Base-by-base conservation (phyloP, 331 rosid species). In the Malus hybrid region DNA sequence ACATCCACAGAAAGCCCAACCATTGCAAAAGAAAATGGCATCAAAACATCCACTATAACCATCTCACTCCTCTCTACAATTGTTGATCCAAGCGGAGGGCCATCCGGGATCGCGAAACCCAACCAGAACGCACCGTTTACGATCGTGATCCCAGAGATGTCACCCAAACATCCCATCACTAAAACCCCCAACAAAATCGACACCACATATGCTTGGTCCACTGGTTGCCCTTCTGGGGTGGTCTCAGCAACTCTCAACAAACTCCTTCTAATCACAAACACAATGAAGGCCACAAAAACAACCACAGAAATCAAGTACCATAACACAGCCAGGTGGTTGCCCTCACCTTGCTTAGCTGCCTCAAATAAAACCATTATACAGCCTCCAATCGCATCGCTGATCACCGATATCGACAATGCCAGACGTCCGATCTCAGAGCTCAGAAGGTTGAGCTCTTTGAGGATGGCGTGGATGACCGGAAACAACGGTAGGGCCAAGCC, bases 361-460 rank as follows among this genome's bases (percentile, higher is more conserved):
- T 91, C 98, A 56, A 91, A 91, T 12, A 68, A 50, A 2, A 83
- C 2, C 3, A 88, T 1, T 0, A 63, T n/a, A 24, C 0, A 4
- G 0, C 84, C 10, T 14, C 91, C 91, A 0, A 91, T 15, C 0
- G 75, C 22, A 3, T 93, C 98, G 18, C 92, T 71, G 34, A 93
- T 73, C 0, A 93, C 24, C 1, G 93, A 74, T 0, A 55, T 73
- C 3, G 97, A 75, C 34, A 88, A 61, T 0, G 97, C 75, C 66
- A 85, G 24, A 20, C 86, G 50, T 0, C 97, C 98, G 0, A 89
- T 72, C 30, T 93, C 96, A 0, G 98, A 91, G 73, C 89, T 91
- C 4, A 93, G 50, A 24, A 91, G 97, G 63, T 93, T 93, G 32
- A 88, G 83, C 77, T 93, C 97, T 73, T 78, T 70, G 0, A 93